Conservation (phyloP, 495 filamentous ascomycete species). For the Amniculicola lignicola region DNA sequence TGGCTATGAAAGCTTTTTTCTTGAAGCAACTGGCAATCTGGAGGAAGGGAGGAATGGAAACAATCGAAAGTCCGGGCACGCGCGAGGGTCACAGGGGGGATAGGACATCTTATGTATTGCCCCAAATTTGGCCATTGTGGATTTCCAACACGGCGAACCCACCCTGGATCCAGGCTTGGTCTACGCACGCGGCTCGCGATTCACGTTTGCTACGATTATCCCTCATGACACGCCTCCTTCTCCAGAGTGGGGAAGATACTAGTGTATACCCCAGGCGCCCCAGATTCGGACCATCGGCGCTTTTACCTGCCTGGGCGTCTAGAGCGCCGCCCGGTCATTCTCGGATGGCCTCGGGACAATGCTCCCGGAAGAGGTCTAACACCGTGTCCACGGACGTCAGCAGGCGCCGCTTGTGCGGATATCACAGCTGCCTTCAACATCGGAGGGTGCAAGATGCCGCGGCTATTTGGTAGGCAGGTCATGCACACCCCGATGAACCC, state of each 20-base stretch:
- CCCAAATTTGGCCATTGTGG: conserved; percentile 29
- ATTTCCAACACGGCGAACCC: too few relatives aligned
- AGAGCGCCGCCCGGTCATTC: conserved; percentile 12
- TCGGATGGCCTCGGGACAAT: conserved; percentile 28
- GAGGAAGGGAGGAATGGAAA: conserved; percentile 3
- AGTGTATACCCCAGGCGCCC: conserved; percentile 23
- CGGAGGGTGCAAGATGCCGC: conserved; percentile 3
- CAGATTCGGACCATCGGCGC: conserved; percentile 29
- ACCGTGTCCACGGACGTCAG: conserved; percentile 13
- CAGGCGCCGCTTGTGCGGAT: conserved; percentile 21
- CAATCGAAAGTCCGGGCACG: conserved; percentile 3
- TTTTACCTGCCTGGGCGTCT: background rate
- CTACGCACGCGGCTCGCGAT: conserved; percentile 26
- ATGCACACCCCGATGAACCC: too few relatives aligned
- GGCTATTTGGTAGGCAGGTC: too few relatives aligned
- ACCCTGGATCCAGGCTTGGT: background rate
- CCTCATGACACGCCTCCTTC: conserved; percentile 29
- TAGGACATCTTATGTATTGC: conserved; percentile 25
- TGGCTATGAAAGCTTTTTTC: conserved; percentile 6
- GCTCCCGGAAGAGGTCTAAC: conserved; percentile 7
- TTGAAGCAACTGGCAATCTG: conserved; percentile 3
- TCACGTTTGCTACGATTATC: conserved; percentile 23
- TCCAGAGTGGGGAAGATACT: conserved; percentile 24
- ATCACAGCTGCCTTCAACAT: background rate
- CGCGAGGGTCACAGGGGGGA: conserved; percentile 15